Conservation (phyloP, 257 asterid species). For the Solanum chmielewskii region DNA sequence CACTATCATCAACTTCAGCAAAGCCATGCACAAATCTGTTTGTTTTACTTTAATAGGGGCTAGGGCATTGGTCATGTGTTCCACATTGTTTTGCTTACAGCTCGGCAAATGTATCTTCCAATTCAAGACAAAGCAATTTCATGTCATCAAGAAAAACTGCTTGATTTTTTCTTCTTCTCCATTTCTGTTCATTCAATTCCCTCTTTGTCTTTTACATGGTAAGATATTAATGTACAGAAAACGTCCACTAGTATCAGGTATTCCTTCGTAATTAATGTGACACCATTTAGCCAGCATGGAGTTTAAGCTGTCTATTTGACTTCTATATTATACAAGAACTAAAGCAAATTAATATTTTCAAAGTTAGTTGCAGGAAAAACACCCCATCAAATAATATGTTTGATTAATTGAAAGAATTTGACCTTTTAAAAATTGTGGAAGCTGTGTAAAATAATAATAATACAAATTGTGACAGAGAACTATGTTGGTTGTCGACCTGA, state of each 20-base stretch:
- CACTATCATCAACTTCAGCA: background rate
- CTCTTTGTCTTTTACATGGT: background rate
- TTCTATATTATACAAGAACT: background rate
- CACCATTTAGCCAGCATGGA: background rate
- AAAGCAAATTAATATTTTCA: background rate
- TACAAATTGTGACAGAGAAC: background rate
- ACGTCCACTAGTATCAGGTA: background rate
- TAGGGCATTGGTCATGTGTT: background rate
- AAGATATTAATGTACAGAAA: background rate
- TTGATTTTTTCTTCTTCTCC: background rate
- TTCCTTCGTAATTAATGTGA: background rate
- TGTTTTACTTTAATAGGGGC: background rate
- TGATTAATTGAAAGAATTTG: background rate
- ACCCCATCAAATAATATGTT: background rate
- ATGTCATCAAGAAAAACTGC: background rate
- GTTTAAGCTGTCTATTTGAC: background rate
- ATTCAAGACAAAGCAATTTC: background rate
- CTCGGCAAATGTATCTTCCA: background rate
- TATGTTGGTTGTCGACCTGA: background rate
- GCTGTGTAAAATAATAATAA: background rate
- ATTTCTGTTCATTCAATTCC: background rate
- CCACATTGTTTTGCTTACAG: background rate
- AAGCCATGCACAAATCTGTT: background rate
- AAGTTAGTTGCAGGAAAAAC: background rate
- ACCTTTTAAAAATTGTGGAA: background rate